Evolutionary conservation across 1,139 yeast genomes (phyloP).

Genomic region (Saccharomyces hybrid): DNA sequence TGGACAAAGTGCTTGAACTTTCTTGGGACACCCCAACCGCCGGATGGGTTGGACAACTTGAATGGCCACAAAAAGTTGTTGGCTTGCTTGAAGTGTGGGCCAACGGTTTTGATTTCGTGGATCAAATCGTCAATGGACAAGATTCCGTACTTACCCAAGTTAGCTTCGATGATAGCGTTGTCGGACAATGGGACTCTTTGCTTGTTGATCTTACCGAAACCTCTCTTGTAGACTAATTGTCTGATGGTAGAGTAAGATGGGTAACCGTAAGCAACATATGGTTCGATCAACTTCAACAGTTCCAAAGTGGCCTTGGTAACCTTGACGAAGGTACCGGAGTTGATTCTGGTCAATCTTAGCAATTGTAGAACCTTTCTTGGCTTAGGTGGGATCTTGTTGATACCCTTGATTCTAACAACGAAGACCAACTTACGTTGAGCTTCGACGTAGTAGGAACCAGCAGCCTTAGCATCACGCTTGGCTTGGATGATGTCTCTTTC

Average conservation of each 20-base stretch:
- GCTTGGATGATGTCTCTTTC: slow-evolving; percentile 89
- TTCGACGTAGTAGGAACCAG: slow-evolving; percentile 93
- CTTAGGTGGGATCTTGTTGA: slow-evolving; percentile 98
- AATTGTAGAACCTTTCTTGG: slow-evolving; percentile 99
- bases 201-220: slow-evolving; percentile 98
- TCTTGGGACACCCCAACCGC: slow-evolving; percentile 99
- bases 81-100: slow-evolving; percentile 99
- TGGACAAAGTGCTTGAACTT: slow-evolving; percentile 99
- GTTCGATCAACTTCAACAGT: slow-evolving; percentile 95
- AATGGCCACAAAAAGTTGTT: slow-evolving; percentile 99
- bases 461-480: slow-evolving; percentile 94
- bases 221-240: slow-evolving; percentile 98
- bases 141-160: slow-evolving; percentile 94
- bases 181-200: slow-evolving; percentile 95
- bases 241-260: slow-evolving; percentile 94
- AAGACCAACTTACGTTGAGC: slow-evolving; percentile 95
- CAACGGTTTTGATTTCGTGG: slow-evolving; percentile 98
- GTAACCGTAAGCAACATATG: slow-evolving; percentile 99
- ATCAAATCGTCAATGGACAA: slow-evolving; percentile 93
- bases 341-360: slow-evolving; percentile 94
- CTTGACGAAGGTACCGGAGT: slow-evolving; percentile 96
- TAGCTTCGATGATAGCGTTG: slow-evolving; percentile 88
- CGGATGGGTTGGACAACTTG: slow-evolving; percentile 98
- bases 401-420: slow-evolving; percentile 99
- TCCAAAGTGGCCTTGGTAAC: slow-evolving; percentile 97